Conservation (phyloP, 768 basidiomycete genomes). For the Mycena olivaceomarginata region DNA sequence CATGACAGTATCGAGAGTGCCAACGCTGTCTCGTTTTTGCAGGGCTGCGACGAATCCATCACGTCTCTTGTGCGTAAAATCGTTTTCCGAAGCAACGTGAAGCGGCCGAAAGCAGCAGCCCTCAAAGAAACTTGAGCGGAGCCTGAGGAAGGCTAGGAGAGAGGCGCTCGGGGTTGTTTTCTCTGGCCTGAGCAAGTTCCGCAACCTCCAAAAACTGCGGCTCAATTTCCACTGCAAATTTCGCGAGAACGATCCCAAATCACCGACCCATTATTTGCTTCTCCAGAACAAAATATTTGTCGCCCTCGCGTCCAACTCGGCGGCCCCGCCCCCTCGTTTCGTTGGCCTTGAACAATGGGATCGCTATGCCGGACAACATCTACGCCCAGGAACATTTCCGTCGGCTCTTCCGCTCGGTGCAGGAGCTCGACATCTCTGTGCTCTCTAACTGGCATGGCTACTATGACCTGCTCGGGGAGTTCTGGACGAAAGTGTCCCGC, state of each 20-base stretch:
- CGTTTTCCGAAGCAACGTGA: not conserved
- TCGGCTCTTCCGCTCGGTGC: not conserved
- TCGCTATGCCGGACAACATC: not conserved
- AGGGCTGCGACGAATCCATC: slow-evolving; percentile 6
- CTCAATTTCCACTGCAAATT: not conserved
- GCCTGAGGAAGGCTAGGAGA: not conserved
- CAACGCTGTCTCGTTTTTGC: not conserved
- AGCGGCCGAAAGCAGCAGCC: not conserved
- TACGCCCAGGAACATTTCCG: not conserved
- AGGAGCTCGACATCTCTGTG: not conserved
- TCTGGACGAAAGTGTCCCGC: slow-evolving; percentile 11
- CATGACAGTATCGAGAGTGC: slow-evolving; percentile 29
- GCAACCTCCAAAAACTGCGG: not conserved
- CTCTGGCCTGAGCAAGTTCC: not conserved
- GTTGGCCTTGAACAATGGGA: not conserved
- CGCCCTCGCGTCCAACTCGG: not conserved
- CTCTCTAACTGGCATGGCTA: not conserved
- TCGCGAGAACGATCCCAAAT: not conserved
- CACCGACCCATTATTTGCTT: not conserved
- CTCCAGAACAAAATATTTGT: slow-evolving; percentile 12
- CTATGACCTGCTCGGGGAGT: not conserved
- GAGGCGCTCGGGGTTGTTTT: not conserved
- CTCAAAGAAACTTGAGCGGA: too few relatives aligned
- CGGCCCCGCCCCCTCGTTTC: slow-evolving; percentile 10
- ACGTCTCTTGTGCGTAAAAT: slow-evolving; percentile 2